Evolutionary conservation across 495 filamentous ascomycete genomes (phyloP), one percentile per base, ranked within the genome.

Genomic region (Lepidopterella palustris): DNA sequence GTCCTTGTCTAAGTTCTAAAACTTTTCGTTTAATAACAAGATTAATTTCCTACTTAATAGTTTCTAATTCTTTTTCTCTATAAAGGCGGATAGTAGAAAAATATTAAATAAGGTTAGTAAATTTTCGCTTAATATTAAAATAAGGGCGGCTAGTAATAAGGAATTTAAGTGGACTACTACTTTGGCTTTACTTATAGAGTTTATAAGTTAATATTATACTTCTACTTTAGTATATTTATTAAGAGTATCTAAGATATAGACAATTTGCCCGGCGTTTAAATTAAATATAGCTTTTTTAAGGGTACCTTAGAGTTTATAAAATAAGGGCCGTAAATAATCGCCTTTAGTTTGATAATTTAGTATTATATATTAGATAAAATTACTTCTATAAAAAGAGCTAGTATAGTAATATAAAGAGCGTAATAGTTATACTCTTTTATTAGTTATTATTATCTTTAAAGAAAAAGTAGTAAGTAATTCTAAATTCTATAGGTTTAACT

Each of bases 391-490:
- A 35, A 35, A 35, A 35, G 13, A 35, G 31, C 13, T 35, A 35
- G 31, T 35, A 35, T 35, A 35, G 13, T 35, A 35, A 35, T 35
- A 13, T 13, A 5, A 13, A 35, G 13, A 35, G 31, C 31, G 31
- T 13, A 5, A 13, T 35, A 35, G 31, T 13, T 35, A 35, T 35
- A 35, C 13, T 35, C 13, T 35, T 35, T 13, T 35, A 35, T 35
- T 6, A 5, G 31, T 35, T 35, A 13, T 35, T 35, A 35, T 35
- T 35, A 35, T 35, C 31, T 13, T 35, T 35, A 35, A 35, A 35
- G 31, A 53, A 53, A 27, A 53, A 53, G 24, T 53, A 53, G 24
- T 29, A 53, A n/a, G 29, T 29, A 53, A n/a, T 53, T n/a, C 29
- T 15, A 15, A n/a, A 23, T 9, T 53, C 18, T 5, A 13, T 53